Conservation (phyloP, 1,284 basidiomycete genomes). For the Boletus mariae region DNA sequence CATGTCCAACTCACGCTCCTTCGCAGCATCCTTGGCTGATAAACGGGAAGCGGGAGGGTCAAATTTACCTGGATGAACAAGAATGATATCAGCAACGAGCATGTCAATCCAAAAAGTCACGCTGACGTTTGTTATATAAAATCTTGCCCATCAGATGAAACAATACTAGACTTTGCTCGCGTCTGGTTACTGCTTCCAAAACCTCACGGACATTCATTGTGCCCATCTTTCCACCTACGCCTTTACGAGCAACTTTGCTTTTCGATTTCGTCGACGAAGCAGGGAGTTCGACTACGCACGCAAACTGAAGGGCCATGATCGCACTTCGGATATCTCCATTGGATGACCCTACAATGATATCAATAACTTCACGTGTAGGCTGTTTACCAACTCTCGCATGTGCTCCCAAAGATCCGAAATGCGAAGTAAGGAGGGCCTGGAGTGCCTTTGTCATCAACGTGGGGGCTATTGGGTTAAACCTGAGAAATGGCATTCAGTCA, state of each 20-base stretch:
- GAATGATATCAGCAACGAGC: slow-evolving; percentile 8
- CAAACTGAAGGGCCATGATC: slow-evolving; percentile 88
- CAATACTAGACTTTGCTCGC: slow-evolving; percentile 83
- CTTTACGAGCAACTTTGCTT: slow-evolving; percentile 33
- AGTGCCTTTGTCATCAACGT: slow-evolving; percentile 84
- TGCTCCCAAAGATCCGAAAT: slow-evolving; percentile 36
- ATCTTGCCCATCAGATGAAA: slow-evolving; percentile 95
- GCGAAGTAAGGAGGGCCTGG: slow-evolving; percentile 53
- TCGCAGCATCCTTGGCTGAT: slow-evolving; percentile 52
- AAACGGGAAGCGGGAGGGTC: slow-evolving; percentile 56
- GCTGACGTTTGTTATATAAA: slow-evolving; percentile 88
- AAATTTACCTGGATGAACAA: slow-evolving; percentile 55
- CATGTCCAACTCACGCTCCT: slow-evolving; percentile 54
- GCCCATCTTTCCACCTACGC: slow-evolving; percentile 4
- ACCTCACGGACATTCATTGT: slow-evolving; percentile 32
- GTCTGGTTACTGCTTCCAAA: slow-evolving; percentile 69
- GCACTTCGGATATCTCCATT: slow-evolving; percentile 93
- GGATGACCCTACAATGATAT: slow-evolving; percentile 73
- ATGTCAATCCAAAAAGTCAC: not conserved
- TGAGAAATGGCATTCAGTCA: slow-evolving; percentile 29
- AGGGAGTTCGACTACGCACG: slow-evolving; percentile 45
- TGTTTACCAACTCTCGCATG: slow-evolving; percentile 21
- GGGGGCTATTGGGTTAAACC: slow-evolving; percentile 89
- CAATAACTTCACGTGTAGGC: slow-evolving; percentile 63
- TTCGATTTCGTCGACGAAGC: slow-evolving; percentile 16